phyloP scores from a whole-genome alignment of 768 basidiomycete species.

The Pholiota conissans region DNA sequence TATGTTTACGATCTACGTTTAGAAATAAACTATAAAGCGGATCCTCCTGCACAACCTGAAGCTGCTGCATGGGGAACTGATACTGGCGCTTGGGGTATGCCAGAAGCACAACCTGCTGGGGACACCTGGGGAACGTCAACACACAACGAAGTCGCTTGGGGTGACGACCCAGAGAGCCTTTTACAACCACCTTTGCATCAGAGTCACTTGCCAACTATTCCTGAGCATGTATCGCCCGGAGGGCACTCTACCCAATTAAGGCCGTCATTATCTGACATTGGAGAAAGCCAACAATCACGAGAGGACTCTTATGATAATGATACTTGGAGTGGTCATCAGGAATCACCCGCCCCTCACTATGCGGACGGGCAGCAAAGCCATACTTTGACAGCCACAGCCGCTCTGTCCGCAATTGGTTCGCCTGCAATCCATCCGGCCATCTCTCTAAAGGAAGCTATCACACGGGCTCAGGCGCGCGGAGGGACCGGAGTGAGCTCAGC shows the following conservation, averaged over 20 bases:
- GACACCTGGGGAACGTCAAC: slow-evolving; percentile 17
- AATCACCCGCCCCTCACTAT: slow-evolving; percentile 16
- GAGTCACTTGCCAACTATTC: slow-evolving; percentile 22
- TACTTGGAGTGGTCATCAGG: slow-evolving; percentile 9
- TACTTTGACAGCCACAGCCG: slow-evolving; percentile 24
- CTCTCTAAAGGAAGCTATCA: slow-evolving; percentile 21
- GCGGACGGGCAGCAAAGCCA: slow-evolving; percentile 22
- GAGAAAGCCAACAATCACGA: slow-evolving; percentile 21
- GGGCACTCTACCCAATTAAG: slow-evolving; percentile 20
- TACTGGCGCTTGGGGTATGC: slow-evolving; percentile 15
- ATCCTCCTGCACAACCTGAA: slow-evolving; percentile 14
- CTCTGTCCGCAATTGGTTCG: slow-evolving; percentile 23
- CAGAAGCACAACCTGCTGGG: slow-evolving; percentile 10
- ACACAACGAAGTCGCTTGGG: slow-evolving; percentile 20
- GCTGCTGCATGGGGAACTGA: slow-evolving; percentile 13
- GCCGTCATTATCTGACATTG: slow-evolving; percentile 19
- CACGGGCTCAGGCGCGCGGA: slow-evolving; percentile 15
- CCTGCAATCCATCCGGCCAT: slow-evolving; percentile 15
- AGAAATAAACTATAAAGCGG: slow-evolving; percentile 7
- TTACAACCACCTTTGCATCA: slow-evolving; percentile 21
- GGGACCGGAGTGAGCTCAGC: slow-evolving; percentile 23
- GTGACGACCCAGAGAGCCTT: slow-evolving; percentile 18
- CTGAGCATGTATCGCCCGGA: slow-evolving; percentile 21
- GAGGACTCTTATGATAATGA: slow-evolving; percentile 14
- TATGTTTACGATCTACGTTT: slow-evolving; percentile 9